These are phyloP conservation scores for Boletus rex-veris DNA, from an alignment of 768 basidiomycete genomes.

Conservation along the genomic window DNA sequence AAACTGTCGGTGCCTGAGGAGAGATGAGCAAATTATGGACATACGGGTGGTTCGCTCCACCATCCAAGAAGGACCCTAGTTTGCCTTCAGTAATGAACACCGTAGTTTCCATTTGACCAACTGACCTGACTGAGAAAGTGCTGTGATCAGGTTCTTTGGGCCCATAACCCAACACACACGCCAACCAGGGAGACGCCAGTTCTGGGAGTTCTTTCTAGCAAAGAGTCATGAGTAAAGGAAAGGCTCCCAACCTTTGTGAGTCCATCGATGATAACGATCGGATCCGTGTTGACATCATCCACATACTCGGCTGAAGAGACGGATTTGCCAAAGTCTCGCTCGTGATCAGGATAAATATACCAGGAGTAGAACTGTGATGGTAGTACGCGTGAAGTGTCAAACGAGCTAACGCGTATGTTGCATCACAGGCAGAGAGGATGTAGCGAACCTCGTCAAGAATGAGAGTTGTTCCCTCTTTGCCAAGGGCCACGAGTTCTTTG, in stretches of 20 bases:
- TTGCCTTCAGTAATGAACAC: not conserved
- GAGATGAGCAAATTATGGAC: constrained; percentile 23
- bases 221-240: not conserved
- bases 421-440: not conserved
- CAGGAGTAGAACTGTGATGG: constrained; percentile 80
- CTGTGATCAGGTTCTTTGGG: constrained; percentile 83
- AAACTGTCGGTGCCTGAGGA: not conserved
- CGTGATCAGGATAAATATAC: constrained; percentile 87
- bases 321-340: constrained; percentile 69
- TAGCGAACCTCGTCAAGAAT: constrained; percentile 72
- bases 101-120: not conserved
- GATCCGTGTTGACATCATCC: constrained; percentile 83
- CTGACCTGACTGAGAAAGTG: constrained; percentile 83
- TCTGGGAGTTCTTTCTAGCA: constrained; percentile 46
- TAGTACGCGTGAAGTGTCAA: too few species aligned
- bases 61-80: constrained; percentile 83
- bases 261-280: constrained; percentile 85
- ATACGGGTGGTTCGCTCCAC: constrained; percentile 91
- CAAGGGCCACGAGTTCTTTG: constrained; percentile 69
- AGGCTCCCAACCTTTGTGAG: constrained; percentile 69
- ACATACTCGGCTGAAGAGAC: constrained; percentile 82
- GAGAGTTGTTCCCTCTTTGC: constrained; percentile 76
- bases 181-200: constrained; percentile 95
- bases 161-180: constrained; percentile 92
- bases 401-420: not conserved